phyloP scores from a whole-genome alignment of 2,329 filamentous ascomycete genomes.

The Nectriaceae sp. region DNA sequence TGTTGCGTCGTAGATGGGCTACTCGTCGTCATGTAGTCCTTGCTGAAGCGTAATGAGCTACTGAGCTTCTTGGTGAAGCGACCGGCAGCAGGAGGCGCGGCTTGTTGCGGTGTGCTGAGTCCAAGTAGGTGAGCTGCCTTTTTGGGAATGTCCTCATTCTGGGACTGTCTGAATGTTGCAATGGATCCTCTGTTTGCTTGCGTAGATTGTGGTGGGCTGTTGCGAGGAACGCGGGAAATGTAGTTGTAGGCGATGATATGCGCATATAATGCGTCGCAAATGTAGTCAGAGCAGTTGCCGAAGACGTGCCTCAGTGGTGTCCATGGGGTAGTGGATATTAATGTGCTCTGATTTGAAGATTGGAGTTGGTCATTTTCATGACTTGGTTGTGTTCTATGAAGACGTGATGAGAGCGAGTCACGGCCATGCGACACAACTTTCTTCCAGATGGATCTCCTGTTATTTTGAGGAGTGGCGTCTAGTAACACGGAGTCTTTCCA shows the following conservation, averaged over 20 bases:
- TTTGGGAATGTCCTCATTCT: conserved; percentile 42
- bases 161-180: conserved; percentile 7
- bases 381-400: conserved; percentile 18
- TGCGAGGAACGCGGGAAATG: conserved; percentile 39
- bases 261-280: conserved; percentile 61
- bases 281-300: conserved; percentile 51
- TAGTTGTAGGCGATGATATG: conserved; percentile 63
- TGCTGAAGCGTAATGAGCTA: conserved; percentile 26
- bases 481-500: conserved; percentile 18
- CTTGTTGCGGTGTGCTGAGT: conserved; percentile 33
- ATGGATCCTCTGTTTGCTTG: background rate
- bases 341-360: too few species aligned
- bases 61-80: conserved; percentile 28
- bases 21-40: conserved; percentile 26
- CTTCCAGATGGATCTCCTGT: conserved; percentile 37
- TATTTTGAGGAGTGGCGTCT: conserved; percentile 15
- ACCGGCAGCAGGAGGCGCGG: conserved; percentile 20
- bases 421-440: conserved; percentile 36
- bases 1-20: conserved; percentile 21
- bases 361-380: too few species aligned
- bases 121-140: conserved; percentile 57
- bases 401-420: conserved; percentile 15
- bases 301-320: conserved; percentile 53
- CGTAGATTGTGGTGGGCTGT: conserved; percentile 13
- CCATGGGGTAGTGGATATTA: conserved; percentile 41